Evolutionary conservation across 306 rosid genomes (phyloP).

Genomic region (Purshia tridentata): DNA sequence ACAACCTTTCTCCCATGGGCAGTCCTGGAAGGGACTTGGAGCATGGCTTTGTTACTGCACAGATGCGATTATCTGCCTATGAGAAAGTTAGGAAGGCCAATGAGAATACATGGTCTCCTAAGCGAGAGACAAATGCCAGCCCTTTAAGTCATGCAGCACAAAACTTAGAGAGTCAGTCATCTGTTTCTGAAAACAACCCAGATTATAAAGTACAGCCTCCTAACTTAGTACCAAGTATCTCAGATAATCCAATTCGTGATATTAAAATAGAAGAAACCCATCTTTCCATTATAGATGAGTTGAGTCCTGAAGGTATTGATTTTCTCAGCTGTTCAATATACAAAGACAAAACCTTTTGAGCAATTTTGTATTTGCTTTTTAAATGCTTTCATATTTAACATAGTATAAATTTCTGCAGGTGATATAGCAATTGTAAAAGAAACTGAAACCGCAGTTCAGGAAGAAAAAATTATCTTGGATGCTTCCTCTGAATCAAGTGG

Average conservation of each 20-base stretch:
- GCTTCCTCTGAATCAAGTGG: conserved; percentile 40
- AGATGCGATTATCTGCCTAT: conserved; percentile 47
- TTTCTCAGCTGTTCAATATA: conserved; percentile 23
- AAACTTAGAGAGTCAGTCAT: conserved; percentile 35
- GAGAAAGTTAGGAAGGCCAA: conserved; percentile 38
- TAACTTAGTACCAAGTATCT: conserved; percentile 31
- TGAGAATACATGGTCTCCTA: conserved; percentile 40
- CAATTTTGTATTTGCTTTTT: background rate
- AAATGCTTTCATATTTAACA: conserved; percentile 20
- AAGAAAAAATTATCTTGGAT: conserved; percentile 41
- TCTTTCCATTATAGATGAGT: conserved; percentile 39
- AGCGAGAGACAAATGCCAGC: conserved; percentile 28
- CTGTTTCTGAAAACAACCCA: conserved; percentile 37
- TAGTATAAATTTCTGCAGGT: conserved; percentile 44
- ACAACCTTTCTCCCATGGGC: conserved; percentile 59
- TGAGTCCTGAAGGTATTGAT: conserved; percentile 57
- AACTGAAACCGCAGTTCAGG: conserved; percentile 18
- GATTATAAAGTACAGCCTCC: conserved; percentile 39
- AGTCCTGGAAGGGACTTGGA: conserved; percentile 85
- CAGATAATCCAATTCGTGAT: conserved; percentile 29
- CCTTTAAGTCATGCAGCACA: conserved; percentile 39
- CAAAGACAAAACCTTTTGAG: conserved; percentile 7
- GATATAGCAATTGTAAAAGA: conserved; percentile 36
- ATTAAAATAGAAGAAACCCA: conserved; percentile 35
- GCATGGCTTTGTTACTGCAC: conserved; percentile 59